Percentiles rank a stretch among this genome's conserved stretches.
These are phyloP conservation scores for Suillus placidus DNA, from an alignment of 768 basidiomycete species.

Conservation along the genomic window DNA sequence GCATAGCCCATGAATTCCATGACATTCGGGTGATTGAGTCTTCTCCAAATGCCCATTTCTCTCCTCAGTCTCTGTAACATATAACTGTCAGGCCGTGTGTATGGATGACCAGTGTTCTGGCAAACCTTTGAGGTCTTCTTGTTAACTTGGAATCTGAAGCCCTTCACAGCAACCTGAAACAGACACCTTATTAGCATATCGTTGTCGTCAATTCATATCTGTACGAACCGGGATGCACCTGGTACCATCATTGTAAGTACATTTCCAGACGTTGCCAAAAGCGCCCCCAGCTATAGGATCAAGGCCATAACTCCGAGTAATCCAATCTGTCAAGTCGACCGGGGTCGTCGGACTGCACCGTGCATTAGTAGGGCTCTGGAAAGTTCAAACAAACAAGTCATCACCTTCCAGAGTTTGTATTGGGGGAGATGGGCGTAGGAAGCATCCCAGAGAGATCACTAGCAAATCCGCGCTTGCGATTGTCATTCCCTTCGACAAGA, in stretches of 20 bases:
- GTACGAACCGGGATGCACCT: constrained; percentile 1
- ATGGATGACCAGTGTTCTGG: neutral
- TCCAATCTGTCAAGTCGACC: constrained; percentile 2
- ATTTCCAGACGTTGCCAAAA: constrained; percentile 17
- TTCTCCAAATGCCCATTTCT: constrained; percentile 28
- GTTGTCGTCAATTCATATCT: neutral
- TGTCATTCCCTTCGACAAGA: neutral
- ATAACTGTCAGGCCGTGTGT: neutral
- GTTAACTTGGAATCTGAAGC: constrained; percentile 7
- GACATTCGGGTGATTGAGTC: constrained; percentile 23
- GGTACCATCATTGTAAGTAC: constrained; percentile 3
- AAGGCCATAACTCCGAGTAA: constrained; percentile 2
- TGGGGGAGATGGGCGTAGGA: neutral
- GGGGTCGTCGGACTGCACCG: neutral
- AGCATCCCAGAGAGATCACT: constrained; percentile 5
- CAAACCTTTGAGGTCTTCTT: constrained; percentile 2
- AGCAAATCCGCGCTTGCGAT: neutral
- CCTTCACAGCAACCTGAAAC: constrained; percentile 17
- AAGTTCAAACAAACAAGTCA: neutral
- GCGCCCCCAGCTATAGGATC: constrained; percentile 6
- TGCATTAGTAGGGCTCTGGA: neutral
- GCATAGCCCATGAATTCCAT: constrained; percentile 26
- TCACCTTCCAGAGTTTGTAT: neutral
- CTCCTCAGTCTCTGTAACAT: constrained; percentile 20
- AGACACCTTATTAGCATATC: neutral